Evolutionary conservation across 345 rosid genomes (phyloP).

Genomic region (Schrenkiella parvula): DNA sequence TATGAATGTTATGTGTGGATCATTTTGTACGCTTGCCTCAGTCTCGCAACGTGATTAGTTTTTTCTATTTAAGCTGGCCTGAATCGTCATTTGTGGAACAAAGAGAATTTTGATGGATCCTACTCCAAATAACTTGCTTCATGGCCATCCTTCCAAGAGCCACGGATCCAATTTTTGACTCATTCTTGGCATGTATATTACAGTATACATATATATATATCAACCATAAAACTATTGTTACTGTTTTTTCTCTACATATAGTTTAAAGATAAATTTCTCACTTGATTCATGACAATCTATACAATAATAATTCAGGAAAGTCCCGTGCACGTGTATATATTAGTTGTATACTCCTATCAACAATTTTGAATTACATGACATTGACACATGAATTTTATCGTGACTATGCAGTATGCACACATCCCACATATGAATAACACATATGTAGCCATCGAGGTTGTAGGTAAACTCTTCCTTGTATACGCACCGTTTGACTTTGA

Average conservation of each 20-base stretch:
- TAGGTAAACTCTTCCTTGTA: conserved; percentile 8
- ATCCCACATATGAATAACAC: neutral
- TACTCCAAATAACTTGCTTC: neutral
- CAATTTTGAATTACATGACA: neutral
- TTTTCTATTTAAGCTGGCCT: neutral
- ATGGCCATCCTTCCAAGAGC: neutral
- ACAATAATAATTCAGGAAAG: neutral
- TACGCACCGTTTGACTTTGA: conserved; percentile 23
- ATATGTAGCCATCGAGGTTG: neutral
- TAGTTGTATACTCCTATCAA: neutral
- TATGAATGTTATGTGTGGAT: neutral
- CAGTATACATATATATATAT: neutral
- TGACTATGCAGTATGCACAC: neutral
- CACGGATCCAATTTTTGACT: neutral
- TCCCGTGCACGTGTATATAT: neutral
- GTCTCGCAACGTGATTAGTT: neutral
- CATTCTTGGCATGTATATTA: neutral
- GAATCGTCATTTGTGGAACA: neutral
- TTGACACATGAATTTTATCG: neutral
- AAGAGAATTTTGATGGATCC: neutral
- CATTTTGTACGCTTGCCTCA: neutral
- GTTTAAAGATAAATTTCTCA: neutral
- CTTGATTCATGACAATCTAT: neutral
- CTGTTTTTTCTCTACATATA: neutral
- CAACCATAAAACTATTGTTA: neutral